Conservation (phyloP, 176 grass and related monocot genomes). For the Carex myosuroides region DNA sequence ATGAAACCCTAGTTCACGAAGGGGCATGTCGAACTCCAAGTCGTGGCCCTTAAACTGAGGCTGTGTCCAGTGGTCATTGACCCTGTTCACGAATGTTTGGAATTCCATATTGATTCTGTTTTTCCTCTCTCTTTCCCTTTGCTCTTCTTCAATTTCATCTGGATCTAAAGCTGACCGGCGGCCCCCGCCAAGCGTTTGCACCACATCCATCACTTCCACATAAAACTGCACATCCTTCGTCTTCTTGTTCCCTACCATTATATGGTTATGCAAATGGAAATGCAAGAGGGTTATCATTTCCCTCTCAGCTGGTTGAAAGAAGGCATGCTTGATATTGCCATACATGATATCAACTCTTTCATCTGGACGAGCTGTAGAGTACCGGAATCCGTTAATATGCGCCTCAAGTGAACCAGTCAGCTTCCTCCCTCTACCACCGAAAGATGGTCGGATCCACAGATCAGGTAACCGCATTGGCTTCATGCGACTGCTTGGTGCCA, state of each 20-base stretch:
- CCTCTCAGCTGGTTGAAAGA: conserved; percentile 83
- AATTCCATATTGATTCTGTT: conserved; percentile 81
- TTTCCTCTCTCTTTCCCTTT: conserved; percentile 76
- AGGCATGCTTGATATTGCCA: conserved; percentile 90
- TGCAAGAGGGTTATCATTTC: conserved; percentile 92
- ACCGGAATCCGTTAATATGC: conserved; percentile 85
- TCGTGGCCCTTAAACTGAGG: conserved; percentile 61
- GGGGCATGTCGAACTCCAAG: conserved; percentile 70
- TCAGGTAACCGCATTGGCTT: conserved; percentile 61
- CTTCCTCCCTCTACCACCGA: conserved; percentile 76
- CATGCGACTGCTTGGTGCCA: conserved; percentile 48
- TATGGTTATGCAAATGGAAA: conserved; percentile 85
- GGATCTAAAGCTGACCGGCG: conserved; percentile 69
- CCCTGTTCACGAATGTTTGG: conserved; percentile 79
- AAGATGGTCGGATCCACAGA: conserved; percentile 75
- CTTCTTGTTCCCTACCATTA: conserved; percentile 91
- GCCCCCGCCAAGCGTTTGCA: conserved; percentile 55
- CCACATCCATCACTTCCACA: conserved; percentile 98
- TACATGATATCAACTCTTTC: conserved; percentile 83
- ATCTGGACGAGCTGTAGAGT: conserved; percentile 62
- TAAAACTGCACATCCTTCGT: conserved; percentile 94
- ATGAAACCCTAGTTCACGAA: conserved; percentile 83
- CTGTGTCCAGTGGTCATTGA: conserved; percentile 65
- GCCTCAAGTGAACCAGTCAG: conserved; percentile 61
- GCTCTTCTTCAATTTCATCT: conserved; percentile 93